These are phyloP conservation scores for Backusella mclennaniae DNA, from an alignment of 192 early-diverging fungal species.

Conservation along the genomic window DNA sequence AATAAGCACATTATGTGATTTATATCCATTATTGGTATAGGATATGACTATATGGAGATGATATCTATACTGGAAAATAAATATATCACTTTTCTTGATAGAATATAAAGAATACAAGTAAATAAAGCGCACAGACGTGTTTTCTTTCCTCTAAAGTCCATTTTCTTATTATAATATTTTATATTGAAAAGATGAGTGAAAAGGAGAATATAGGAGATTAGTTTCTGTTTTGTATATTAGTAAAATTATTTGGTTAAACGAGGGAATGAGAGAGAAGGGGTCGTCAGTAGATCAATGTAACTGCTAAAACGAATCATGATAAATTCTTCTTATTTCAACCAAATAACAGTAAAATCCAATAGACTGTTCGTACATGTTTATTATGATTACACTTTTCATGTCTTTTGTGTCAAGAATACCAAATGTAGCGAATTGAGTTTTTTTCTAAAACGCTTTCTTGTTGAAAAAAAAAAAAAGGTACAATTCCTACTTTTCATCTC, in stretches of 20 bases:
- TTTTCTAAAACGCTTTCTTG: too few species aligned
- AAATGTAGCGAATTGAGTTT: neutral
- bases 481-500: too few species aligned
- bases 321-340: neutral
- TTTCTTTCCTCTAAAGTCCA: neutral
- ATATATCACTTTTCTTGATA: neutral
- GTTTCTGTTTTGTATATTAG: neutral
- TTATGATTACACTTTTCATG: neutral
- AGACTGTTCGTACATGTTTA: neutral
- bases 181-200: neutral
- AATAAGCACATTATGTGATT: constrained; percentile 14
- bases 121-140: neutral
- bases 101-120: neutral
- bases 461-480: too few species aligned
- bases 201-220: neutral
- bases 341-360: neutral
- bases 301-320: neutral
- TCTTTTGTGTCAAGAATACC: neutral
- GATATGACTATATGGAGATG: neutral
- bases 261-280: neutral
- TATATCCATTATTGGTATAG: constrained; percentile 10
- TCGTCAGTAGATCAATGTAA: too few species aligned
- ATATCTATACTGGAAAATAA: too few species aligned
- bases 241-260: neutral
- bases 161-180: neutral